phyloP scores from a whole-genome alignment of 2,329 filamentous ascomycete species.

The Scedosporium dehoogii region DNA sequence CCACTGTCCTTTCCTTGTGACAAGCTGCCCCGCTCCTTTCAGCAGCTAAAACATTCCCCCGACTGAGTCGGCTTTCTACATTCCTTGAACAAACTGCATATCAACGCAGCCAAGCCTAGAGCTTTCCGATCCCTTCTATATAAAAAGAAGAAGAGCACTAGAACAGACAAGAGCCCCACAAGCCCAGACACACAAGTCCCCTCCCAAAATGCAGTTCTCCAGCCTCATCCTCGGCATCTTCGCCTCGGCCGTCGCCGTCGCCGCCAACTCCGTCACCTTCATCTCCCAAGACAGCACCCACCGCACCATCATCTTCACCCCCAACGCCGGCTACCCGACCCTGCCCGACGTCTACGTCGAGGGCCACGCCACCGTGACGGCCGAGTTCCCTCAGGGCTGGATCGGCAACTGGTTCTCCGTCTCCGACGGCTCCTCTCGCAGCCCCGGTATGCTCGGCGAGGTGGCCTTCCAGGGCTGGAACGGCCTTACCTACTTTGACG shows the following conservation, averaged over 20 bases:
- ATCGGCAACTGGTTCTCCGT: conserved; percentile 42
- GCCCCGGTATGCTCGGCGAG: conserved; percentile 43
- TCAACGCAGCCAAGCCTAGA: too few relatives aligned
- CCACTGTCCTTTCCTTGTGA: too few relatives aligned
- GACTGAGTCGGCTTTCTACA: too few relatives aligned
- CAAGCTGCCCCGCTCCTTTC: too few relatives aligned
- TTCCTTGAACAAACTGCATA: too few relatives aligned
- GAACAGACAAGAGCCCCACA: background rate
- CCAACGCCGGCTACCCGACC: conserved; percentile 25
- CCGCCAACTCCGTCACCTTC: conserved; percentile 44
- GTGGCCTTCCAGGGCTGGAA: conserved; percentile 37
- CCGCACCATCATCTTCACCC: conserved; percentile 42
- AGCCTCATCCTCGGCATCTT: conserved; percentile 32
- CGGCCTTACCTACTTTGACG: conserved; percentile 45
- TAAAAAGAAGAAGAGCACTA: background rate
- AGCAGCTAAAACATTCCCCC: too few relatives aligned
- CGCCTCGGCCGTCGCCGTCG: conserved; percentile 32
- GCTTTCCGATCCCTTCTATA: too few relatives aligned
- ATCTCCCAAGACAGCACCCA: conserved; percentile 42
- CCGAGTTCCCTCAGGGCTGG: conserved; percentile 33
- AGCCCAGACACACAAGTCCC: conserved; percentile 6
- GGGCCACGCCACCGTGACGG: conserved; percentile 26
- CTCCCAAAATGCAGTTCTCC: conserved; percentile 47
- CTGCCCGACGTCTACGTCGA: conserved; percentile 29
- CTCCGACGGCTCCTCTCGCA: conserved; percentile 29